These are phyloP conservation scores for Kurtzmaniella quercitrusa DNA, from an alignment of 1,139 yeast species.

Conservation along the genomic window DNA sequence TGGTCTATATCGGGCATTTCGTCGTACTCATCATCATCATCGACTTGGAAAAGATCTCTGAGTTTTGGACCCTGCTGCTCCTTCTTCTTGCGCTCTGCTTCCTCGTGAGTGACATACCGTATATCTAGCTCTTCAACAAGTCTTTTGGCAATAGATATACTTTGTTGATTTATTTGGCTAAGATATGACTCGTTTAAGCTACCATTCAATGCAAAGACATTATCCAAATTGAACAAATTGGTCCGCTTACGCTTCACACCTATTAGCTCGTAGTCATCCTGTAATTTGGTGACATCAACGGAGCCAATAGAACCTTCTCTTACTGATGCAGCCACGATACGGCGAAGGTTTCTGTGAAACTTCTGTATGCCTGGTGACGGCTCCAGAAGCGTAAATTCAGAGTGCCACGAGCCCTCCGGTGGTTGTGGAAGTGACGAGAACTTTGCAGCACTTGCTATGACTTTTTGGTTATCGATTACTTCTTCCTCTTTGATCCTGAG, in stretches of 20 bases:
- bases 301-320: constrained; percentile 8
- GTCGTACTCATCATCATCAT: constrained; percentile 26
- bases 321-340: constrained; percentile 24
- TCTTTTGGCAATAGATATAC: constrained; percentile 14
- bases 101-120: constrained; percentile 15
- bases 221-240: constrained; percentile 27
- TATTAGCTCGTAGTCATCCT: constrained; percentile 24
- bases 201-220: constrained; percentile 22
- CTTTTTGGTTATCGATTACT: constrained; percentile 12
- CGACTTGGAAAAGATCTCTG: constrained; percentile 10
- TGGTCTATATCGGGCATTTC: constrained; percentile 33
- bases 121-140: constrained; percentile 18
- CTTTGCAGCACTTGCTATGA: not conserved
- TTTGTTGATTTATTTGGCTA: constrained; percentile 9
- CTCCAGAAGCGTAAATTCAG: constrained; percentile 13
- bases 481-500: constrained; percentile 14
- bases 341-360: constrained; percentile 22
- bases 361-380: constrained; percentile 30
- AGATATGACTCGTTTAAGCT: constrained; percentile 16
- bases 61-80: constrained; percentile 11
- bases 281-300: constrained; percentile 15
- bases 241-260: constrained; percentile 21
- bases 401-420: not conserved
- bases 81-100: constrained; percentile 13
- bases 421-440: not conserved